Evolutionary conservation across 768 basidiomycete genomes (phyloP), one percentile per base, ranked within the genome.

Genomic region (Boletus subparvulus): DNA sequence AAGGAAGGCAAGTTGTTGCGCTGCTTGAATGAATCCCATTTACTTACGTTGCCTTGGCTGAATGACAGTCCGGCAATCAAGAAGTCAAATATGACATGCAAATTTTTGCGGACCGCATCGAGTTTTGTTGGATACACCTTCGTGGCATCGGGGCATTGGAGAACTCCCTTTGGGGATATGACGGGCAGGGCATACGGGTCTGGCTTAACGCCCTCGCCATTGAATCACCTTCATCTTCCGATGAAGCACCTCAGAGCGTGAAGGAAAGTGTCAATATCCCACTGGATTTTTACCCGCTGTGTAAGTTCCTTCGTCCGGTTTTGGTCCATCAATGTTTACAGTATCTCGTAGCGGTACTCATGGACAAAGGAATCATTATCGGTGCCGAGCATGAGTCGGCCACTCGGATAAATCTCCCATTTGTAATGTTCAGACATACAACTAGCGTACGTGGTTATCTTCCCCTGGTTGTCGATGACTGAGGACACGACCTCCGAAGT

Each of bases 341-440:
- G 6, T 17, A 24, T 40, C 30, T 47, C 45, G 35, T 64, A 98
- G 96, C 96, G 55, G 94, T 94, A 8, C 81, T 99, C 26, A 98
- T 98, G 94, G 95, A 98, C 72, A 99, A 98, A 68, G 96, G 95
- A 1, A 97, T 99, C 62, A 94, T 99, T 61, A 94, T 98, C 62
- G 96, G 96, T 9, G 92, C 90, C 28, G 95, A 98, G 61, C 85
- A 94, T 55, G 96, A 99, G 70, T 83, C 84, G 3, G 87, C 85
- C 3, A 79, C 87, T 16, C 81, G 91, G 51, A 74, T 80, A 26
- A 90, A 87, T 54, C 75, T 98, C 10, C 84, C 94, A 2, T 97
- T 97, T 68, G 87, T 89, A 14, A 87, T 95, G 76, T 98, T 96
- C 74, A 83, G 94, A 49, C 90, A 96, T 72, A 83, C 89, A 19